Evolutionary conservation across 306 rosid species (phyloP).

Genomic region (Cucurbita pepo): DNA sequence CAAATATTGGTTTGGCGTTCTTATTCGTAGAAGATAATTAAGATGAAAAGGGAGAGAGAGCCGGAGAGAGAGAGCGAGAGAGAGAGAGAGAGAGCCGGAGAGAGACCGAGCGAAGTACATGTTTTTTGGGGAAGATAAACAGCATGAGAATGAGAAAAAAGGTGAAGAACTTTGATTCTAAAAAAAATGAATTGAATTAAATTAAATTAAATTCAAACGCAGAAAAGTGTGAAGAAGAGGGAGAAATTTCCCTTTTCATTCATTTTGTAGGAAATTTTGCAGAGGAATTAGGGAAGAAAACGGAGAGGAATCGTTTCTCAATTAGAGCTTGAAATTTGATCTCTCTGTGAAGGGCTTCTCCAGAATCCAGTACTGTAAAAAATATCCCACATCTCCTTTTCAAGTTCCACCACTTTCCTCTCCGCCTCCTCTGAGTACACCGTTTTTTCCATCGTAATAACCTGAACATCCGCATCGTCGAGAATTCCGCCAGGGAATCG

Average conservation of each 20-base stretch:
- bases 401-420: conserved; percentile 27
- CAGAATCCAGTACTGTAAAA: conserved; percentile 62
- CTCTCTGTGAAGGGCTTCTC: conserved; percentile 73
- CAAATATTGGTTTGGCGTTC: too few relatives aligned
- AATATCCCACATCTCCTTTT: conserved; percentile 83
- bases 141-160: too few relatives aligned
- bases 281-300: neutral
- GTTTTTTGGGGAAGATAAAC: too few relatives aligned
- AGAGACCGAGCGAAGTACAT: too few relatives aligned
- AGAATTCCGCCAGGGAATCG: conserved; percentile 5
- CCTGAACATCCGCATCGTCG: conserved; percentile 22
- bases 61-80: too few relatives aligned
- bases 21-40: too few relatives aligned
- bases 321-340: neutral
- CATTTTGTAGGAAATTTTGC: neutral
- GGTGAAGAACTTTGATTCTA: too few relatives aligned
- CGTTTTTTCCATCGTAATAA: conserved; percentile 2
- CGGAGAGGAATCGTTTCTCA: neutral
- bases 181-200: neutral
- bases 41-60: too few relatives aligned
- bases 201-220: neutral
- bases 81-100: too few relatives aligned
- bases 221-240: neutral
- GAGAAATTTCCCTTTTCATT: neutral
- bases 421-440: conserved; percentile 11